Conservation (phyloP, 2,329 filamentous ascomycete species). For the Didymella sp. region DNA sequence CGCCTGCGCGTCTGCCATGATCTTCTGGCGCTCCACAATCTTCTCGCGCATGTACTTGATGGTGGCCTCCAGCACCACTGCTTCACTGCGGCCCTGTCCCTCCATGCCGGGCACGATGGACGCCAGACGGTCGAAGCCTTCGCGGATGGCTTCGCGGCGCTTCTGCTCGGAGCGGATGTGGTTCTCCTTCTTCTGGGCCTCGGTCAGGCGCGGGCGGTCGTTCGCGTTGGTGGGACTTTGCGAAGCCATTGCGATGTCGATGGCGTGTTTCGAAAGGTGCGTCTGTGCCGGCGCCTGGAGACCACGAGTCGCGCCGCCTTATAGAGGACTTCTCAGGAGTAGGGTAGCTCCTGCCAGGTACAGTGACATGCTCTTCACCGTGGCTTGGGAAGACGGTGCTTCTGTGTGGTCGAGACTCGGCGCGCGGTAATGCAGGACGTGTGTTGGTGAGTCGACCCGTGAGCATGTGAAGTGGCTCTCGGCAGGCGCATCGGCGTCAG, state of each 20-base stretch:
- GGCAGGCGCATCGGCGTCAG: slow-evolving; percentile 7
- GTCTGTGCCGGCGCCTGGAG: too few species aligned
- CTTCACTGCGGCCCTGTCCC: slow-evolving; percentile 84
- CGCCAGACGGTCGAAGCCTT: slow-evolving; percentile 82
- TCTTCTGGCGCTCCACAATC: slow-evolving; percentile 46
- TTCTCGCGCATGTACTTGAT: slow-evolving; percentile 54
- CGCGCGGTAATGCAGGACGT: neutral
- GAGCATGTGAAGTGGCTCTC: slow-evolving; percentile 19
- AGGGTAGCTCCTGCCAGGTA: slow-evolving; percentile 1
- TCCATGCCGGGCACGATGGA: slow-evolving; percentile 81
- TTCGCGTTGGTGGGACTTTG: slow-evolving; percentile 40
- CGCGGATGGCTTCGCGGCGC: slow-evolving; percentile 76
- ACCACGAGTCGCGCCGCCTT: neutral
- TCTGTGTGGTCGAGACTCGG: too few species aligned
- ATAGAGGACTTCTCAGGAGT: neutral
- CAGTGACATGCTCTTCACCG: slow-evolving; percentile 18
- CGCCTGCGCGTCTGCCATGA: slow-evolving; percentile 48
- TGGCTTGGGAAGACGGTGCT: slow-evolving; percentile 17
- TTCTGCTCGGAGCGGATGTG: slow-evolving; percentile 74
- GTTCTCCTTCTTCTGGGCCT: slow-evolving; percentile 75
- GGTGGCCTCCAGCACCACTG: slow-evolving; percentile 72
- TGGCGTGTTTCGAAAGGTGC: too few species aligned
- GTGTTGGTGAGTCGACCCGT: neutral
- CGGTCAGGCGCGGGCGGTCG: slow-evolving; percentile 70
- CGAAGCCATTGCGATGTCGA: slow-evolving; percentile 29